Base-by-base conservation (phyloP, 805 yeast genomes). In the Soucietia sequanensis region DNA sequence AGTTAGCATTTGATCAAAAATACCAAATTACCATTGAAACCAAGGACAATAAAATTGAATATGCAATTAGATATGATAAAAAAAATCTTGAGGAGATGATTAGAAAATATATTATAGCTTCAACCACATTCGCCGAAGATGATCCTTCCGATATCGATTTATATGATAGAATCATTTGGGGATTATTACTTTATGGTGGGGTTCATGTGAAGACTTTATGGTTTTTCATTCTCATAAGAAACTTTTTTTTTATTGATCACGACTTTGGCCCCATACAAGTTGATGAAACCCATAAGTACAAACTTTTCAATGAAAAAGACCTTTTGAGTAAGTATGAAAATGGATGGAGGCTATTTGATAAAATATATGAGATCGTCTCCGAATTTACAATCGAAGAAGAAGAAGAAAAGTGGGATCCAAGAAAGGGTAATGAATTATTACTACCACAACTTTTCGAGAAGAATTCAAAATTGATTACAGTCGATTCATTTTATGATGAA, bases 151-250 rank as follows among this genome's bases (percentile, higher is more conserved):
- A 58, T 3, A 33, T 58, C 3, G 27, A 34, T 2, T 44, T 71
- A 4, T 61, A 65, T 31, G 64, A 68, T 27, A 56, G 62, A 20
- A 56, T 76, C 1, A 34, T 72, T 1, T 65, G 70, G 59, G 72
- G 72, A 0, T 39, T 74, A 6, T 25, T 70, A 6, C 42, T 74
- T 28, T 62, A 58, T 37, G 80, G 80, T 11, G 74, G 71, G 1
- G 47, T 65, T 18, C 72, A 69, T 38, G 17, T 72, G 7, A 64
- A 59, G 28, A 49, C 64, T 2, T 42, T 75, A 13, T 65, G 71
- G 68, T 62, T 72, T 27, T 72, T 75, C 43, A 57, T 56, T 34
- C 50, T 56, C 12, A 42, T 72, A 25, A 55, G 57, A 24, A 52
- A 58, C 33, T 62, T 55, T 32, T 62, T 42, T 27, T 39, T 34